These are phyloP conservation scores for Pyrenula massariospora DNA, from an alignment of 495 filamentous ascomycete species.

Conservation along the genomic window DNA sequence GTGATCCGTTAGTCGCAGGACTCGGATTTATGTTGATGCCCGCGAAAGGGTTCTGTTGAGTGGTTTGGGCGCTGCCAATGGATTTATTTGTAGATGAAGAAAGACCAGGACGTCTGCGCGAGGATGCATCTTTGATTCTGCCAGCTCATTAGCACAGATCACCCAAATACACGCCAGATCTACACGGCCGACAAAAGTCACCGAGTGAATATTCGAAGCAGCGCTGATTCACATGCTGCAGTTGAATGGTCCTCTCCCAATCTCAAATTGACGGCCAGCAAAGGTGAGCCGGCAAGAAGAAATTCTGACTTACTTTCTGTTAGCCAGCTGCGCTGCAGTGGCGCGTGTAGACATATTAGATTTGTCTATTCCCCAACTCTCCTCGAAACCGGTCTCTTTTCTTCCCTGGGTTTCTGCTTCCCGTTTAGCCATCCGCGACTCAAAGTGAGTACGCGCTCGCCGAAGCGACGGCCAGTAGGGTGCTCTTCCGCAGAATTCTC, in stretches of 20 bases:
- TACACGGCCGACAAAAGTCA: no score
- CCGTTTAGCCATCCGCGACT: neutral
- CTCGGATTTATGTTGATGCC: neutral
- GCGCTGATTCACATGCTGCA: no score
- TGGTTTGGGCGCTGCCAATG: neutral
- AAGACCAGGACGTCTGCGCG: neutral
- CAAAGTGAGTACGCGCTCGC: neutral
- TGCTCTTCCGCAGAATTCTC: neutral
- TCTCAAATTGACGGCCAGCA: neutral
- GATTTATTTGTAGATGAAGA: neutral
- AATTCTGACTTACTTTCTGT: conserved; percentile 35
- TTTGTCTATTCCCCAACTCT: neutral
- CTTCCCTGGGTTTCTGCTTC: neutral
- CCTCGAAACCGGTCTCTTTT: neutral
- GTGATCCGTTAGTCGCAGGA: neutral
- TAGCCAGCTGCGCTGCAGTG: conserved; percentile 39
- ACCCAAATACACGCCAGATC: neutral
- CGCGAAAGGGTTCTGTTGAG: neutral
- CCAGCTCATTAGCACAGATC: neutral
- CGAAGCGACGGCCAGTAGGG: neutral
- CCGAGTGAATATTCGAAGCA: no score
- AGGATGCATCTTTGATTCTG: neutral
- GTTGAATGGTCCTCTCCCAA: neutral
- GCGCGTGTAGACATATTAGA: conserved; percentile 36
- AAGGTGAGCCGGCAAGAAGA: conserved; percentile 1